Conservation (phyloP, 129 eudicot genomes). For the Artemisia annua region DNA sequence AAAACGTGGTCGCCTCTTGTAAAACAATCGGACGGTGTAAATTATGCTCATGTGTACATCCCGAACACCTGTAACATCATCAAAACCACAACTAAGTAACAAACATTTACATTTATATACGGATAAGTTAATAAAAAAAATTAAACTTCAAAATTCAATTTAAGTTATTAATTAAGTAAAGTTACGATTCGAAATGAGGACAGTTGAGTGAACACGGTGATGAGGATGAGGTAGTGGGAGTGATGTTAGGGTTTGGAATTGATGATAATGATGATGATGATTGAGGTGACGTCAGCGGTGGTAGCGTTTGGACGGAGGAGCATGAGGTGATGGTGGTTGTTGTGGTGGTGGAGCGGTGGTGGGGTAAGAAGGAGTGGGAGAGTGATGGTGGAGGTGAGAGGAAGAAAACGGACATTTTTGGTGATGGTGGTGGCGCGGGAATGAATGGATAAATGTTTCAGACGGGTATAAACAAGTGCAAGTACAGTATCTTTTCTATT, state of each 20-base stretch:
- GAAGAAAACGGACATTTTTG: slow-evolving; percentile 46
- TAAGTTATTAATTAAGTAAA: no score
- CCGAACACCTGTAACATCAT: slow-evolving; percentile 64
- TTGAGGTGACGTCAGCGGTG: slow-evolving; percentile 24
- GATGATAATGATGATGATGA: slow-evolving; percentile 32
- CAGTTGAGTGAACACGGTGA: slow-evolving; percentile 68
- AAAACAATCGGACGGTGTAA: slow-evolving; percentile 69
- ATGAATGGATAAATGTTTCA: slow-evolving; percentile 30
- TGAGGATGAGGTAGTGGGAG: slow-evolving; percentile 17
- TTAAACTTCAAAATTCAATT: no score
- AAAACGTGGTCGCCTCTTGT: slow-evolving; percentile 69
- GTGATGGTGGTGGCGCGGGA: slow-evolving; percentile 59
- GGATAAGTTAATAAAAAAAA: not conserved
- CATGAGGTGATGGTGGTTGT: slow-evolving; percentile 22
- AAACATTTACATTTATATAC: not conserved
- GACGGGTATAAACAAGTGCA: no score
- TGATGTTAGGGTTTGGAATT: slow-evolving; percentile 38
- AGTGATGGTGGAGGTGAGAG: slow-evolving; percentile 45
- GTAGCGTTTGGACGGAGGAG: slow-evolving; percentile 33
- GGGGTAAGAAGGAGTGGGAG: slow-evolving; percentile 35
- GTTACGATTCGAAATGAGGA: slow-evolving; percentile 79
- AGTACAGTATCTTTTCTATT: no score
- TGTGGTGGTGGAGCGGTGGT: slow-evolving; percentile 22
- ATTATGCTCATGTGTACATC: slow-evolving; percentile 77
- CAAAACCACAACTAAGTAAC: slow-evolving; percentile 14